These are phyloP conservation scores for Hygrocybe punicea DNA, from an alignment of 768 basidiomycete species.

Conservation along the genomic window DNA sequence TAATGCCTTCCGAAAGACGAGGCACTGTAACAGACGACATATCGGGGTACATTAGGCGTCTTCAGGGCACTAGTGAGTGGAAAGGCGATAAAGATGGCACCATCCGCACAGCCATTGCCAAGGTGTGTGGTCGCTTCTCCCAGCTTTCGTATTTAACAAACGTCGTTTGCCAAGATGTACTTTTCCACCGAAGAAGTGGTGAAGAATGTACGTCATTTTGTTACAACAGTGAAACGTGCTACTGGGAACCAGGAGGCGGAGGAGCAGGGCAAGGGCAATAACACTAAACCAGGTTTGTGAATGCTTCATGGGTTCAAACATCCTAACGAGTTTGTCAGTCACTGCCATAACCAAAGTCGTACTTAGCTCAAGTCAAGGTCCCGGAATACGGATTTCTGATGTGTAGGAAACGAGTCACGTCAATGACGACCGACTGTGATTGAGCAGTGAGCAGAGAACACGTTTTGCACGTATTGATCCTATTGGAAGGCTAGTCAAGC, in stretches of 20 bases:
- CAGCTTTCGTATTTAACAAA: slow-evolving; percentile 3
- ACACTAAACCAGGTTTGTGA: slow-evolving; percentile 49
- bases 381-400: slow-evolving; percentile 86
- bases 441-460: slow-evolving; percentile 3
- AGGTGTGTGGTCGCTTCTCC: slow-evolving; percentile 43
- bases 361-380: slow-evolving; percentile 82
- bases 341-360: slow-evolving; percentile 77
- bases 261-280: slow-evolving; percentile 34
- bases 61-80: slow-evolving; percentile 88
- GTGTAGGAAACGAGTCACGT: slow-evolving; percentile 38
- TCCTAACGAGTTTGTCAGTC: slow-evolving; percentile 38
- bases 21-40: slow-evolving; percentile 94
- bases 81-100: slow-evolving; percentile 84
- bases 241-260: slow-evolving; percentile 60
- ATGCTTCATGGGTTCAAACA: neutral
- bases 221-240: slow-evolving; percentile 67
- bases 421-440: slow-evolving; percentile 12
- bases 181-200: slow-evolving; percentile 74
- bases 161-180: slow-evolving; percentile 49
- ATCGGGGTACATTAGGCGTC: slow-evolving; percentile 70
- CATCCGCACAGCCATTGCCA: slow-evolving; percentile 77
- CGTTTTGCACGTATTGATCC: neutral
- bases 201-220: slow-evolving; percentile 74
- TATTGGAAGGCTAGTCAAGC: slow-evolving; percentile 2
- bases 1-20: slow-evolving; percentile 93